Conservation (phyloP, 1,284 basidiomycete species). For the Ceratobasidium sp. region DNA sequence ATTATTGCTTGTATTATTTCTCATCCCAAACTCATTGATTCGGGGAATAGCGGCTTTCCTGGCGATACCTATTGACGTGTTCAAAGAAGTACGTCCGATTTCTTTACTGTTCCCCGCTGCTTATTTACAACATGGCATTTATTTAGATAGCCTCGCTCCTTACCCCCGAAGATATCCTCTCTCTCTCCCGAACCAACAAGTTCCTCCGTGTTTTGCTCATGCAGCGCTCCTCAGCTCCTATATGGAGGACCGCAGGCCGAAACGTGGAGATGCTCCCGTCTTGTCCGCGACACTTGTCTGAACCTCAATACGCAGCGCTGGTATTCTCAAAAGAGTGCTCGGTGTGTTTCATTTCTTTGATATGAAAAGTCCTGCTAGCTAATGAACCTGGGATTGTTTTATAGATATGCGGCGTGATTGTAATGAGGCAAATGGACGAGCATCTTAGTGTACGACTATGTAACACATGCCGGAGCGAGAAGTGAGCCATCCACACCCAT, state of each 20-base stretch:
- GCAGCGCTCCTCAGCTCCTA: conserved; percentile 25
- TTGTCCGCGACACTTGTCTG: conserved; percentile 16
- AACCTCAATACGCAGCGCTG: conserved; percentile 31
- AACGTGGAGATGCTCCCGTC: conserved; percentile 31
- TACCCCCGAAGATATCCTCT: conserved; percentile 12
- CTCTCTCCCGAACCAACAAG: conserved; percentile 27
- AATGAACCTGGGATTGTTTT: not conserved
- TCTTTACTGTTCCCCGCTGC: not conserved
- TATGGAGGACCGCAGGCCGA: conserved; percentile 26
- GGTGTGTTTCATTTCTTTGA: not conserved
- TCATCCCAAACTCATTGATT: not conserved
- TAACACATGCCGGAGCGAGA: conserved; percentile 27
- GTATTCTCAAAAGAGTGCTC: conserved; percentile 33
- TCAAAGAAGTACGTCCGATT: conserved; percentile 19
- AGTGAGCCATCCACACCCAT: not conserved
- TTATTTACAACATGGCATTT: not conserved
- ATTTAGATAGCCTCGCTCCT: conserved; percentile 23
- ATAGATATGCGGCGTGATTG: conserved; percentile 11
- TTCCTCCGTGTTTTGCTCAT: conserved; percentile 18
- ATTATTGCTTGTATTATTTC: too few species aligned
- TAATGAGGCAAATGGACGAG: conserved; percentile 22
- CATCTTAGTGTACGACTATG: conserved; percentile 34
- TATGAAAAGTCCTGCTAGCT: not conserved
- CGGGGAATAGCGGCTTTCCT: not conserved
- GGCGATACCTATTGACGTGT: conserved; percentile 15